phyloP scores from a whole-genome alignment of 257 asterid genomes.

The Solanum ossicruentum region DNA sequence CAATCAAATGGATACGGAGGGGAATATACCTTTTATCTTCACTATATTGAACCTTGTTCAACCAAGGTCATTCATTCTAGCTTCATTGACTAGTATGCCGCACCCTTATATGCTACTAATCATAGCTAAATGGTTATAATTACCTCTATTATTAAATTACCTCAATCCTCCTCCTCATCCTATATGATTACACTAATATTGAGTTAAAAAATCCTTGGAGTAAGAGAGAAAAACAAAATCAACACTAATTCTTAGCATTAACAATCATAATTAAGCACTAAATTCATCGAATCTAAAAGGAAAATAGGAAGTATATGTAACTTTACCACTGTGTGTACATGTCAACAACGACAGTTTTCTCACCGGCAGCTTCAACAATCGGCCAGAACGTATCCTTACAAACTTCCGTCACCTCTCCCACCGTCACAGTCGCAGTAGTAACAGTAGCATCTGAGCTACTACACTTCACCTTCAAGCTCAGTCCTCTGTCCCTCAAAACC shows the following conservation, averaged over 20 bases:
- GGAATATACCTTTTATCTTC: not conserved
- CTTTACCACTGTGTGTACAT: slow-evolving; percentile 82
- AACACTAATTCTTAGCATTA: not conserved
- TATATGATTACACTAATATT: not conserved
- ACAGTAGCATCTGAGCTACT: slow-evolving; percentile 36
- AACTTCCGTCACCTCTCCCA: slow-evolving; percentile 63
- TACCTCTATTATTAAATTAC: not conserved
- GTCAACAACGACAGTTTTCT: slow-evolving; percentile 63
- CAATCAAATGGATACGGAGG: too few relatives aligned
- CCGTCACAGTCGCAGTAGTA: slow-evolving; percentile 20
- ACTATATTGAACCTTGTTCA: not conserved
- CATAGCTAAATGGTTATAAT: not conserved
- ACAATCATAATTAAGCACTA: not conserved
- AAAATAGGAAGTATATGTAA: not conserved
- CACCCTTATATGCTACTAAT: not conserved
- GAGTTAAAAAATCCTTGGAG: not conserved
- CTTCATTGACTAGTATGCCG: not conserved
- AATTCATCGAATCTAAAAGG: not conserved
- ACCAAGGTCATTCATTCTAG: not conserved
- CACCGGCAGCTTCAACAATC: slow-evolving; percentile 62
- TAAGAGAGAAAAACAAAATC: not conserved
- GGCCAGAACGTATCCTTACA: slow-evolving; percentile 69
- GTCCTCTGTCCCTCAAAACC: slow-evolving; percentile 13
- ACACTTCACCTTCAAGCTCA: slow-evolving; percentile 25
- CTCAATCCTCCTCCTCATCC: not conserved